phyloP scores from a whole-genome alignment of 192 early-diverging fungal species.

The Mortierella alpina region DNA sequence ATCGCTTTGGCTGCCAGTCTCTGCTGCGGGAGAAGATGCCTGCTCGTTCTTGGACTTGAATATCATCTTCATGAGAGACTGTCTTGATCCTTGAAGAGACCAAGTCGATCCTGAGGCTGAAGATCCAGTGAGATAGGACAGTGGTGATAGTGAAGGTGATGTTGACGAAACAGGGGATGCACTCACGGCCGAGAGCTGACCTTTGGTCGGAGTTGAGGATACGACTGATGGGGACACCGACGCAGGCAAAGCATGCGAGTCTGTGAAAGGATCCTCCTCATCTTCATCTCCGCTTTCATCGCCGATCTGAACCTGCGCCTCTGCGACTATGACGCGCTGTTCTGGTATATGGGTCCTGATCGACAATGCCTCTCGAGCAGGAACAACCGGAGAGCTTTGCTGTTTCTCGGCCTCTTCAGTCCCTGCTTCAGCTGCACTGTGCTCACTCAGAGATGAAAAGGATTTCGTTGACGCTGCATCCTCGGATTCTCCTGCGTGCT shows the following conservation, averaged over 20 bases:
- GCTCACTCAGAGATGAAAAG: no score
- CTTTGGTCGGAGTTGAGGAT: not conserved
- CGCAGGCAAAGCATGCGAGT: constrained; percentile 30
- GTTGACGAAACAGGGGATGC: constrained; percentile 13
- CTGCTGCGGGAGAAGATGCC: not conserved
- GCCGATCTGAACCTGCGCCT: constrained; percentile 49
- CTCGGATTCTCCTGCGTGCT: not conserved
- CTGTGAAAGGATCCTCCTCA: constrained; percentile 49
- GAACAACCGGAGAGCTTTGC: not conserved
- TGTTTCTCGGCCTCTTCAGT: not conserved
- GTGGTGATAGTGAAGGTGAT: constrained; percentile 37
- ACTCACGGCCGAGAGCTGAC: not conserved
- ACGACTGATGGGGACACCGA: not conserved
- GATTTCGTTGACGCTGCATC: not conserved
- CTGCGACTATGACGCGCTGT: constrained; percentile 35
- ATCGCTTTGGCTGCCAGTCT: not conserved
- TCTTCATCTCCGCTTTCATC: constrained; percentile 16
- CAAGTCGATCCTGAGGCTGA: constrained; percentile 36
- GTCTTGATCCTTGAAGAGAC: constrained; percentile 48
- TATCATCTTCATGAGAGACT: constrained; percentile 49
- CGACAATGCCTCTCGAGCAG: constrained; percentile 22
- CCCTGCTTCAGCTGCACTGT: no score
- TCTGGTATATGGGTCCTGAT: constrained; percentile 1
- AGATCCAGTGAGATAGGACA: constrained; percentile 44
- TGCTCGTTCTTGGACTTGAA: constrained; percentile 44